These are phyloP conservation scores for Lachnellula arida DNA, from an alignment of 2,329 filamentous ascomycete genomes.

Conservation along the genomic window DNA sequence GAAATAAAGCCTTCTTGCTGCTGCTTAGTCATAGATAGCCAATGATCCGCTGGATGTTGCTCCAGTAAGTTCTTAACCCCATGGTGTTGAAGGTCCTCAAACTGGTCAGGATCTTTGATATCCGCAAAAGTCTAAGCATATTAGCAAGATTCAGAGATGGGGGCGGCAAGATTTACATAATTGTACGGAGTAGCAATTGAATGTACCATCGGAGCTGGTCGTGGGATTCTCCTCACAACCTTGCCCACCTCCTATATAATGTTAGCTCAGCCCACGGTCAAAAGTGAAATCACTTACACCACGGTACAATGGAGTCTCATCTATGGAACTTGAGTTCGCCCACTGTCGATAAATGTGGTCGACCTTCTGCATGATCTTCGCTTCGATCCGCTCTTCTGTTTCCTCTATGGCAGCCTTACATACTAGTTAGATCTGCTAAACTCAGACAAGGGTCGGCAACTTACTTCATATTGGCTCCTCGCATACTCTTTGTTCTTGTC, in stretches of 20 bases:
- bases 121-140: slow-evolving; percentile 7
- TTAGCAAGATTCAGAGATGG: background rate
- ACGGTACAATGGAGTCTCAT: slow-evolving; percentile 21
- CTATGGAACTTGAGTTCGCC: slow-evolving; percentile 5
- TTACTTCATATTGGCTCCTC: slow-evolving; percentile 20
- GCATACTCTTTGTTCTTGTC: slow-evolving; percentile 16
- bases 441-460: background rate
- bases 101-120: slow-evolving; percentile 2
- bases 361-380: slow-evolving; percentile 18
- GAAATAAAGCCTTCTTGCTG: slow-evolving; percentile 8
- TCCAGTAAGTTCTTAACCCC: slow-evolving; percentile 4
- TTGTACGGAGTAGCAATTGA: slow-evolving; percentile 13
- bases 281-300: slow-evolving; percentile 18
- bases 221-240: slow-evolving; percentile 8
- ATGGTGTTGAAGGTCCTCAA: background rate
- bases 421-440: slow-evolving; percentile 6
- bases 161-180: slow-evolving; percentile 5
- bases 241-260: slow-evolving; percentile 18
- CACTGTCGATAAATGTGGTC: slow-evolving; percentile 18
- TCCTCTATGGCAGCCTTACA: slow-evolving; percentile 17
- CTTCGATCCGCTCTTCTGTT: slow-evolving; percentile 14
- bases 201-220: slow-evolving; percentile 8
- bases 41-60: slow-evolving; percentile 24
- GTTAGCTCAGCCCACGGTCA: slow-evolving; percentile 6
- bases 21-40: slow-evolving; percentile 8